Evolutionary conservation across 352 stramenopile genomes (phyloP).

Genomic region (Globisporangium lucens): DNA sequence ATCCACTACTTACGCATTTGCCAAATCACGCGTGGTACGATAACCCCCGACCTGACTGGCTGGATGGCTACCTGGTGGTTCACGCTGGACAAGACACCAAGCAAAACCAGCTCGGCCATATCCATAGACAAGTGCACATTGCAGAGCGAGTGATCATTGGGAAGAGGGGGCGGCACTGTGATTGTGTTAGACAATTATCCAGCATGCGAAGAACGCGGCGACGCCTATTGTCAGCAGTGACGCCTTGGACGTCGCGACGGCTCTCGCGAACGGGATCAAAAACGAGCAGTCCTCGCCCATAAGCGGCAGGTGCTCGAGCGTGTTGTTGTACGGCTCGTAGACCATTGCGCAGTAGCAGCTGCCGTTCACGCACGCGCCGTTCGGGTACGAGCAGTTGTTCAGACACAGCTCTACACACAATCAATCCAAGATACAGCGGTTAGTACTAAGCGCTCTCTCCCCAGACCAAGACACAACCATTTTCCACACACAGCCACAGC

Average conservation of each 20-base stretch:
- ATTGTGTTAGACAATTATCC: conserved; percentile 11
- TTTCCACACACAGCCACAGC: neutral
- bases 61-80: neutral
- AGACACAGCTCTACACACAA: conserved; percentile 81
- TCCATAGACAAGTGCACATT: neutral
- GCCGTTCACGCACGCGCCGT: conserved; percentile 91
- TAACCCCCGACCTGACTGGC: neutral
- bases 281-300: conserved; percentile 87
- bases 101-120: neutral
- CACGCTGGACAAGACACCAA: neutral
- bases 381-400: conserved; percentile 97
- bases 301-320: conserved; percentile 66
- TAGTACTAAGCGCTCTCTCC: neutral
- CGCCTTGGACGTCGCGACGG: conserved; percentile 3
- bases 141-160: neutral
- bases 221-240: conserved; percentile 1
- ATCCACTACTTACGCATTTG: neutral
- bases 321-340: conserved; percentile 95
- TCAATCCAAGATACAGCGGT: neutral
- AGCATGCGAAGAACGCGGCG: conserved; percentile 2
- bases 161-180: neutral
- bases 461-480: neutral
- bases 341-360: conserved; percentile 91
- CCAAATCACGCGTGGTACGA: neutral
- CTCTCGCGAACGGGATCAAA: conserved; percentile 60